phyloP scores from a whole-genome alignment of 2,329 filamentous ascomycete species.

The Ceratocystis harringtonii region DNA sequence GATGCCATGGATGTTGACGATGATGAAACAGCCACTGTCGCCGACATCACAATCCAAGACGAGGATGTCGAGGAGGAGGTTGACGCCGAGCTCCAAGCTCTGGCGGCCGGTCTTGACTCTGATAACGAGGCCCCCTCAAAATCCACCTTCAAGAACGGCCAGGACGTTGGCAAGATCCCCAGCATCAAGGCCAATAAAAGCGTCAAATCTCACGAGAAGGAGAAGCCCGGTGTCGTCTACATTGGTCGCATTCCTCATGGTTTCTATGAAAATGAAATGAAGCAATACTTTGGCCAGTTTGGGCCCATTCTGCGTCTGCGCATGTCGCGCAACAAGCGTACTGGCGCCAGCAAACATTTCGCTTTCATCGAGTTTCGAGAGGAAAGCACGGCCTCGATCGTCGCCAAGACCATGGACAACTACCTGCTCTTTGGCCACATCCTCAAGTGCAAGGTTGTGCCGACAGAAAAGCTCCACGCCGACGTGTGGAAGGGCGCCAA shows the following conservation, averaged over 20 bases:
- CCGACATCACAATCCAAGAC: constrained; percentile 24
- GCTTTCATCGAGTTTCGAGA: constrained; percentile 86
- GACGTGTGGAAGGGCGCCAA: constrained; percentile 84
- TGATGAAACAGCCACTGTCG: constrained; percentile 19
- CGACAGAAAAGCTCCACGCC: constrained; percentile 61
- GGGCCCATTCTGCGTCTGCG: constrained; percentile 64
- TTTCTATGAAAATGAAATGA: constrained; percentile 96
- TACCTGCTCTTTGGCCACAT: constrained; percentile 93
- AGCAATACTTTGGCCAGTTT: constrained; percentile 85
- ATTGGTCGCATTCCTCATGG: constrained; percentile 79
- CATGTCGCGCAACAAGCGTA: constrained; percentile 81
- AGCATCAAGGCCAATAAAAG: constrained; percentile 30
- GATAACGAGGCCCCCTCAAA: constrained; percentile 27
- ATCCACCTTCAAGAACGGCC: constrained; percentile 31
- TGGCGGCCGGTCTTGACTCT: constrained; percentile 32
- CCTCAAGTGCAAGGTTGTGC: constrained; percentile 69
- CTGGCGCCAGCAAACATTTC: constrained; percentile 81
- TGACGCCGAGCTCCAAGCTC: constrained; percentile 29
- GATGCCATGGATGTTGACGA: constrained; percentile 21
- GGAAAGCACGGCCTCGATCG: constrained; percentile 67
- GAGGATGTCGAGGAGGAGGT: constrained; percentile 28
- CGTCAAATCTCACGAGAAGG: constrained; percentile 27
- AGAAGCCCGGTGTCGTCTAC: constrained; percentile 67
- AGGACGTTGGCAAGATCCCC: constrained; percentile 38
- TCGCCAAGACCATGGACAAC: constrained; percentile 92